Conservation (phyloP, 768 basidiomycete species). For the Agrocybe praecox region DNA sequence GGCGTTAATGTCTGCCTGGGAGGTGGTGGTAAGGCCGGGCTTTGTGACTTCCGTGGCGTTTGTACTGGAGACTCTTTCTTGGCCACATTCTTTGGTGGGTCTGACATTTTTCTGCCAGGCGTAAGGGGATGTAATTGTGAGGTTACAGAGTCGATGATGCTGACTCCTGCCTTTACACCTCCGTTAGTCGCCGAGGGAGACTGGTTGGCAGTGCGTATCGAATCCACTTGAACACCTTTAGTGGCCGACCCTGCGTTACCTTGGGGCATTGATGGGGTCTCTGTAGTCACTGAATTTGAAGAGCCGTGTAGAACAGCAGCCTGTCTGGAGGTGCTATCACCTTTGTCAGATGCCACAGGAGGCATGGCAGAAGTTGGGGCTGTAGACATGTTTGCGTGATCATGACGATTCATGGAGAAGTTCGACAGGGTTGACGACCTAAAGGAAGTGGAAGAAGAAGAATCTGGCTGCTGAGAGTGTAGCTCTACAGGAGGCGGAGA, state of each 20-base stretch:
- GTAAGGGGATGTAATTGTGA: not conserved
- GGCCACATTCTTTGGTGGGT: not conserved
- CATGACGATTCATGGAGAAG: constrained; percentile 5
- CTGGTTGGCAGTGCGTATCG: too few relatives aligned
- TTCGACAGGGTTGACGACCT: not conserved
- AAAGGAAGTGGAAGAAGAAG: constrained; percentile 4
- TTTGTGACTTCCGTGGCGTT: not conserved
- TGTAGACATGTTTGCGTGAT: constrained; percentile 5
- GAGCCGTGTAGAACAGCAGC: not conserved
- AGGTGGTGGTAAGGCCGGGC: not conserved
- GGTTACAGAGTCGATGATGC: not conserved
- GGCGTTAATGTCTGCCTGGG: not conserved
- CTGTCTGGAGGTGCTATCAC: constrained; percentile 1
- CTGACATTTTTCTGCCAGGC: not conserved
- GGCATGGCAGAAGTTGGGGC: constrained; percentile 14
- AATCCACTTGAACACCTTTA: not conserved
- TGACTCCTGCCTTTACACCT: not conserved
- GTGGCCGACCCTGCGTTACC: not conserved
- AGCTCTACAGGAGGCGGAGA: not conserved
- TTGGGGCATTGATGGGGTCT: not conserved
- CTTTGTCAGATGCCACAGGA: constrained; percentile 2
- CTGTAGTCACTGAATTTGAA: not conserved
- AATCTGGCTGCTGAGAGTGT: not conserved
- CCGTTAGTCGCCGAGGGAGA: not conserved
- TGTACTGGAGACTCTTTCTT: not conserved